These are phyloP conservation scores for Heliocybe sulcata DNA, from an alignment of 1,284 basidiomycete species.

Conservation along the genomic window DNA sequence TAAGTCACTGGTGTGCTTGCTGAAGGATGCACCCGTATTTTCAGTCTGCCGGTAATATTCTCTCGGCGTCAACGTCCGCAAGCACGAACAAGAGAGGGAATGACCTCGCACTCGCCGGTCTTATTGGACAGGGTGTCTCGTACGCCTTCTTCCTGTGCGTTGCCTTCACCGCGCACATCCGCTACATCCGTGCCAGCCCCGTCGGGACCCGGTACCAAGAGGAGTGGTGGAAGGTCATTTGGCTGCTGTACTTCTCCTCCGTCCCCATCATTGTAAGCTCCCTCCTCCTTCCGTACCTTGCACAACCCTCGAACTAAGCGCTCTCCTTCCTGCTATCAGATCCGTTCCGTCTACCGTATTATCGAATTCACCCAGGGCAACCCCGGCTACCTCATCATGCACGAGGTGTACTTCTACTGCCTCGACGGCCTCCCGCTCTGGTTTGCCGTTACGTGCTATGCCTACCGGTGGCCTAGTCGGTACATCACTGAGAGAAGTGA, in stretches of 20 bases:
- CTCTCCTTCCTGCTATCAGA: conserved; percentile 7
- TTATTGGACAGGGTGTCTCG: conserved; percentile 8
- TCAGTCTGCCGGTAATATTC: neutral
- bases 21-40: too few relatives aligned
- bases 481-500: conserved; percentile 15
- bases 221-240: conserved; percentile 3
- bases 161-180: conserved; percentile 3
- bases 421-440: conserved; percentile 33
- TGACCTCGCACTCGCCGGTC: conserved; percentile 5
- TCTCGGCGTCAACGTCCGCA: neutral
- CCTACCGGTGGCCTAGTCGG: conserved; percentile 23
- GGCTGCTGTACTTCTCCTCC: conserved; percentile 9
- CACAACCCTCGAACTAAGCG: neutral
- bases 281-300: too few relatives aligned
- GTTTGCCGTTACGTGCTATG: conserved; percentile 28
- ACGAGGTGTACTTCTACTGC: conserved; percentile 32
- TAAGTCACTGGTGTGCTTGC: neutral
- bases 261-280: conserved; percentile 9
- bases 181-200: neutral
- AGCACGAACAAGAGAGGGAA: neutral
- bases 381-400: conserved; percentile 27
- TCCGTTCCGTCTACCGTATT: conserved; percentile 29
- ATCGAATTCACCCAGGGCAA: conserved; percentile 29
- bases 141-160: conserved; percentile 7
- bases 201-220: neutral